phyloP scores from a whole-genome alignment of 331 rosid species.

The Rosa hybrid region DNA sequence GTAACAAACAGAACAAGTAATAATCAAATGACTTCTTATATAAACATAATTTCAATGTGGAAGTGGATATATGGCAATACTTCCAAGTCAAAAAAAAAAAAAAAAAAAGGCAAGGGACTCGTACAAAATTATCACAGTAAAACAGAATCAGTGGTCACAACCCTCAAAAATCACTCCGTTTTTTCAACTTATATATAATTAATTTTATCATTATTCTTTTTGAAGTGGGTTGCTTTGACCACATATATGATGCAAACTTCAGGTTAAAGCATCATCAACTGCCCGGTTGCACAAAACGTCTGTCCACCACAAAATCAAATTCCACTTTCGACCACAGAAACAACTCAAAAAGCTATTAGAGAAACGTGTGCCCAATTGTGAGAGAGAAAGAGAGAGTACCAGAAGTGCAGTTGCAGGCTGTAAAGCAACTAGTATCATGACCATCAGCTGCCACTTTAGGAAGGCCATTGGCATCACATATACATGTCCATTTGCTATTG shows the following conservation, averaged over 20 bases:
- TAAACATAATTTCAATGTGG: not conserved
- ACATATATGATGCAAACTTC: not conserved
- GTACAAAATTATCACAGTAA: not conserved
- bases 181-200: not conserved
- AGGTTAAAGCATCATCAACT: not conserved
- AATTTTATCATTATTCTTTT: not conserved
- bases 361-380: not conserved
- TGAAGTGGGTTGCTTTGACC: not conserved
- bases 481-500: conserved; percentile 66
- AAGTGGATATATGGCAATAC: not conserved
- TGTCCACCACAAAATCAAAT: not conserved
- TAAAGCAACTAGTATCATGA: conserved; percentile 56
- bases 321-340: not conserved
- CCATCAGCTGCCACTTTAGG: conserved; percentile 63
- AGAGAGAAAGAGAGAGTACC: conserved; percentile 49
- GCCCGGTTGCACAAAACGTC: not conserved
- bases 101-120: not conserved
- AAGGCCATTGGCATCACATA: conserved; percentile 64
- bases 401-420: conserved; percentile 80
- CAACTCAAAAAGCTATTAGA: not conserved
- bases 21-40: conserved; percentile 3
- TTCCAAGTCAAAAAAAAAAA: not conserved
- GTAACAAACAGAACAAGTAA: conserved; percentile 38
- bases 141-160: not conserved
- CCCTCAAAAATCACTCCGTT: not conserved